Conservation (phyloP, 495 filamentous ascomycete species). For the Penicillium diatomitis region DNA sequence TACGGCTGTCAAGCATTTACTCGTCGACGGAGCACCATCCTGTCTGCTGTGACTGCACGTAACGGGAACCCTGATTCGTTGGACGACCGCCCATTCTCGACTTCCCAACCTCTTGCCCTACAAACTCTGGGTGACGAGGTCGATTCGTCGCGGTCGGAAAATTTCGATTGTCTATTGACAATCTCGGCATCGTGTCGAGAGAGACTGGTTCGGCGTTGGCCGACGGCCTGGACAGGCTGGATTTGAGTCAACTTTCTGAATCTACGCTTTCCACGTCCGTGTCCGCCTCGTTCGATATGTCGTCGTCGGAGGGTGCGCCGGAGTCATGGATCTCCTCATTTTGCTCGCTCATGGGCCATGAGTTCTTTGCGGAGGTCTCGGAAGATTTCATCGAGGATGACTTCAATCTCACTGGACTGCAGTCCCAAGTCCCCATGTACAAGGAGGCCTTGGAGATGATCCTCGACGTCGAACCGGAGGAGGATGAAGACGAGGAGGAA, state of each 20-base stretch:
- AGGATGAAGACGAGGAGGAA: conserved; percentile 80
- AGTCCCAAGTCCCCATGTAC: conserved; percentile 95
- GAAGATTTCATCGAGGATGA: conserved; percentile 99
- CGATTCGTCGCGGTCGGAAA: conserved; percentile 13
- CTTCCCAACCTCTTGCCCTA: conserved; percentile 3
- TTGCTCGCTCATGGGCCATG: conserved; percentile 88
- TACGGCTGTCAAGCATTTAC: not conserved
- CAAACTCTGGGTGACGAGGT: conserved; percentile 18
- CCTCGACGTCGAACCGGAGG: conserved; percentile 92
- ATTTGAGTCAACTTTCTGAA: conserved; percentile 42
- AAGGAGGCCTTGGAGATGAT: conserved; percentile 98
- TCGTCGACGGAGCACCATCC: not conserved
- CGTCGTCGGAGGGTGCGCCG: conserved; percentile 69
- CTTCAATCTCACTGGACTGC: conserved; percentile 94
- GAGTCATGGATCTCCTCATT: conserved; percentile 98
- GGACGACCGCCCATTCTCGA: no score
- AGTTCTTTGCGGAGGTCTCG: conserved; percentile 97
- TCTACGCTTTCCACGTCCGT: conserved; percentile 40
- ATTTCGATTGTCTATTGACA: conserved; percentile 10
- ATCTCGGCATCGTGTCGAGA: conserved; percentile 45
- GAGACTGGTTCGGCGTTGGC: conserved; percentile 43
- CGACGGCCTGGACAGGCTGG: conserved; percentile 44
- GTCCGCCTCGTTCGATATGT: conserved; percentile 46
- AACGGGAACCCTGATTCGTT: no score
- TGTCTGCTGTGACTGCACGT: not conserved